Conservation (phyloP, 2,329 filamentous ascomycete species). For the Alternaria arbusti region DNA sequence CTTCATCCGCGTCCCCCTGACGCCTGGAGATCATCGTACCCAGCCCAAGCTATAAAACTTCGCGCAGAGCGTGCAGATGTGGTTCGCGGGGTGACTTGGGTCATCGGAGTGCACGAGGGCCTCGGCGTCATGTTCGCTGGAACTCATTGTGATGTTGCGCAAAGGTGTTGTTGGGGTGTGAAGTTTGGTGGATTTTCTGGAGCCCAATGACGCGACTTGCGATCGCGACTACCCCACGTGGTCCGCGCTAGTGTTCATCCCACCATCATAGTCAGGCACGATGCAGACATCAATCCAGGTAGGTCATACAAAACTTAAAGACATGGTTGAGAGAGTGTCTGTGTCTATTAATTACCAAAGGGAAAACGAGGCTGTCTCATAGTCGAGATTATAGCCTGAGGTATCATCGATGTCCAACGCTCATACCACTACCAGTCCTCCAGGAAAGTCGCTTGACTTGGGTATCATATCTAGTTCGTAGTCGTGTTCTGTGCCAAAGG, state of each 20-base stretch:
- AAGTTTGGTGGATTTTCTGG: constrained; percentile 11
- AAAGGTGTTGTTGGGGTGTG: not conserved
- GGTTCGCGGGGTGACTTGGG: constrained; percentile 88
- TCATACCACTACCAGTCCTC: constrained; percentile 14
- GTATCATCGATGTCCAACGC: constrained; percentile 18
- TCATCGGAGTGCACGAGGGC: constrained; percentile 67
- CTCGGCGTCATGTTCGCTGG: constrained; percentile 46
- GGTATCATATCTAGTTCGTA: constrained; percentile 31
- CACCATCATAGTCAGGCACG: constrained; percentile 20
- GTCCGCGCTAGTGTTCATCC: constrained; percentile 14
- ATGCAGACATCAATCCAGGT: not conserved
- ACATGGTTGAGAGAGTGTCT: constrained; percentile 7
- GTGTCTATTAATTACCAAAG: constrained; percentile 1
- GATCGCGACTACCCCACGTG: constrained; percentile 19
- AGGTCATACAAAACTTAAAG: not conserved
- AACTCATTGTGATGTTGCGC: constrained; percentile 21
- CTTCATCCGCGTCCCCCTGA: constrained; percentile 22
- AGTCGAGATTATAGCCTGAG: constrained; percentile 10
- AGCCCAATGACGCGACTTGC: constrained; percentile 27
- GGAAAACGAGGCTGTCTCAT: constrained; percentile 11
- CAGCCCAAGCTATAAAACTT: constrained; percentile 96
- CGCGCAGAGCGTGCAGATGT: constrained; percentile 90
- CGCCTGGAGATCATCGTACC: constrained; percentile 56
- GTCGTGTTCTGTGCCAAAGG: constrained; percentile 35
- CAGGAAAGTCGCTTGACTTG: constrained; percentile 2